Evolutionary conservation across 305 asterid species (phyloP).

Genomic region (Fraxinus velutina): DNA sequence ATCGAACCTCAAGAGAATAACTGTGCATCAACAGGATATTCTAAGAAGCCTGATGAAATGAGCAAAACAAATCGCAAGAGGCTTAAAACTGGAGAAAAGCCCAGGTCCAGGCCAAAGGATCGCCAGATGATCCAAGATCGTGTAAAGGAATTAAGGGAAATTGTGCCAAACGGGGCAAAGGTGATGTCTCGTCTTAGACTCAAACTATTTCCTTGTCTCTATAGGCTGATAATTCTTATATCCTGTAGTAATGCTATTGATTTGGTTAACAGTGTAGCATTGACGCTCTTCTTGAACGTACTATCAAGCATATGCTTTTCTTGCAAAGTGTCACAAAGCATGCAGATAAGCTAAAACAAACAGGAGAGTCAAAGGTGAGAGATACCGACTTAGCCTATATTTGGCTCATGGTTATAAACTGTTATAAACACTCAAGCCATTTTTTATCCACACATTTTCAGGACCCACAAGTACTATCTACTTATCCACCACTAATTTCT

Average conservation of each 20-base stretch:
- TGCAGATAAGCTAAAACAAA: conserved; percentile 66
- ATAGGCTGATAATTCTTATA: neutral
- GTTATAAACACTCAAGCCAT: neutral
- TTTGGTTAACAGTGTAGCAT: conserved; percentile 68
- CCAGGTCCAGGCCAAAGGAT: conserved; percentile 76
- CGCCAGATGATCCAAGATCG: conserved; percentile 92
- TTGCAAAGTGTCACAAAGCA: conserved; percentile 73
- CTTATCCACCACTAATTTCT: neutral
- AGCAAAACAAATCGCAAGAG: conserved; percentile 58
- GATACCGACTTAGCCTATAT: neutral
- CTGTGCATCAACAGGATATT: conserved; percentile 42
- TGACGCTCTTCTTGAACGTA: conserved; percentile 71
- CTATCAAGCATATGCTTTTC: conserved; percentile 78
- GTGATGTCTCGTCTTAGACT: conserved; percentile 26
- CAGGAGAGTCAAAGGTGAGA: conserved; percentile 59
- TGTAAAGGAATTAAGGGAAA: conserved; percentile 71
- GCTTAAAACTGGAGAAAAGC: conserved; percentile 71
- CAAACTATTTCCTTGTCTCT: neutral
- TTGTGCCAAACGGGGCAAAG: conserved; percentile 77
- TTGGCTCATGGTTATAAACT: neutral
- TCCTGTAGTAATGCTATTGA: conserved; percentile 5
- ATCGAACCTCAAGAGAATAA: conserved; percentile 33
- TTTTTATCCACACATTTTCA: neutral
- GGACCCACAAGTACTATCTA: neutral
- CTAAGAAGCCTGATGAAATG: conserved; percentile 45